These are phyloP conservation scores for Lodderomyces beijingensis DNA, from an alignment of 1,139 yeast species.

Conservation along the genomic window DNA sequence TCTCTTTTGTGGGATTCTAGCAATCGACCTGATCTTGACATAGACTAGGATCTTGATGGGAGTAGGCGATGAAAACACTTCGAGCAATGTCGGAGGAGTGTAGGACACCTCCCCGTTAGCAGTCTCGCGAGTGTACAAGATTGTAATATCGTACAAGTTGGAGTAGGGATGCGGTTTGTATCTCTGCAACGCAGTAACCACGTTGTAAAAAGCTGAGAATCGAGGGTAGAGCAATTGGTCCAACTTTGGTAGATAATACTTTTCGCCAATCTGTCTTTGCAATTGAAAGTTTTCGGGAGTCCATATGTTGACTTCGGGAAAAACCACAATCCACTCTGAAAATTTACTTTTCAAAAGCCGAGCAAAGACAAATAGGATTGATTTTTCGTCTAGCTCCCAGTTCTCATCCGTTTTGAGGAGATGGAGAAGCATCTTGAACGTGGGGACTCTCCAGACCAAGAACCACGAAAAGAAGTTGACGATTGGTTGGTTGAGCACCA, in stretches of 20 bases:
- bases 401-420: slow-evolving; percentile 55
- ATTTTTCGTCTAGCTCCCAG: slow-evolving; percentile 49
- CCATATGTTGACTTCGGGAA: slow-evolving; percentile 73
- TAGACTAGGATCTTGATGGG: slow-evolving; percentile 46
- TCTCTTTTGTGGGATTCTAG: slow-evolving; percentile 49
- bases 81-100: slow-evolving; percentile 51
- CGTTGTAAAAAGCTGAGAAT: slow-evolving; percentile 48
- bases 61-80: slow-evolving; percentile 43
- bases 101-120: slow-evolving; percentile 8
- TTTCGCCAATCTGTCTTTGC: slow-evolving; percentile 48
- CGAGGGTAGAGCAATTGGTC: slow-evolving; percentile 63
- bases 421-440: slow-evolving; percentile 35
- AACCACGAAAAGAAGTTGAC: slow-evolving; percentile 62
- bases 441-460: slow-evolving; percentile 53
- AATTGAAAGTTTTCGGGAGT: slow-evolving; percentile 41
- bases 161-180: slow-evolving; percentile 21
- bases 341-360: slow-evolving; percentile 22
- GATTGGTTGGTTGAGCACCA: slow-evolving; percentile 28
- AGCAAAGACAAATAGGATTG: slow-evolving; percentile 22
- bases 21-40: slow-evolving; percentile 42
- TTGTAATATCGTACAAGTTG: slow-evolving; percentile 50
- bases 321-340: slow-evolving; percentile 55
- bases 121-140: slow-evolving; percentile 34
- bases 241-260: slow-evolving; percentile 50
- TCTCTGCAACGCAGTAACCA: slow-evolving; percentile 21